Base-by-base conservation (phyloP, 2,329 filamentous ascomycete species). In the Penicillium sp. region DNA sequence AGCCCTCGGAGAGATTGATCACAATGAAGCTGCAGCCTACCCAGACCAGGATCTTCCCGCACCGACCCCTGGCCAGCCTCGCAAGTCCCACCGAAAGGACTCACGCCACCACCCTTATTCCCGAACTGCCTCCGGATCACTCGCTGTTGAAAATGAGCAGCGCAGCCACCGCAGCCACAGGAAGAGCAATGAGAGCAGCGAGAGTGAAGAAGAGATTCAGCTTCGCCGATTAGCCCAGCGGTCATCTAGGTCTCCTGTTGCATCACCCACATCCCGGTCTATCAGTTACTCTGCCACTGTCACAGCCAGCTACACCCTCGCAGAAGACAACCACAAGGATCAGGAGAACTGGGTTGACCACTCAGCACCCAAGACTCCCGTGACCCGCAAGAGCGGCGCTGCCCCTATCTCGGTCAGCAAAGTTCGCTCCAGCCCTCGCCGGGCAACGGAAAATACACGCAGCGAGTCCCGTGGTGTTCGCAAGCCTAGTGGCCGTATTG, bases 1-100 rank as follows among this genome's bases (percentile, higher is more conserved):
- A 33, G 92, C 94, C 4, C 84, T 99, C n/a, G 92, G 93, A 53
- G 94, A 99, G 75, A 90, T 99, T 61, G 91, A 95, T 68, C 85
- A 90, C 63, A 96, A 97, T 59, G 84, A 87, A 64, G 79, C 79
- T 56, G 70, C 73, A 44, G 76, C 72, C 13, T 64, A 68, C 19
- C 72, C 74, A 25, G 92, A 97, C 63, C 92, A 97, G 71, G 95
- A 95, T 67, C 84, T 99, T 5, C 94, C 94, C 3, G 93, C 92
- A 0, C 94, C 94, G 3, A 99, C 94, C 5, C 94, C 94, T 0
- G 94, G 94, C 2, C 94, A 99, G 73, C 94, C 94, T 29, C 87
- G 94, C 60, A 97, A 99, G 81, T 89, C 89, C 16, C 88, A 87
- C 63, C 87, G 91, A 55, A 83, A 86, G 58, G 91, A 92, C 67